phyloP scores from a whole-genome alignment of 2,329 filamentous ascomycete species.

The Fusarium sp. region DNA sequence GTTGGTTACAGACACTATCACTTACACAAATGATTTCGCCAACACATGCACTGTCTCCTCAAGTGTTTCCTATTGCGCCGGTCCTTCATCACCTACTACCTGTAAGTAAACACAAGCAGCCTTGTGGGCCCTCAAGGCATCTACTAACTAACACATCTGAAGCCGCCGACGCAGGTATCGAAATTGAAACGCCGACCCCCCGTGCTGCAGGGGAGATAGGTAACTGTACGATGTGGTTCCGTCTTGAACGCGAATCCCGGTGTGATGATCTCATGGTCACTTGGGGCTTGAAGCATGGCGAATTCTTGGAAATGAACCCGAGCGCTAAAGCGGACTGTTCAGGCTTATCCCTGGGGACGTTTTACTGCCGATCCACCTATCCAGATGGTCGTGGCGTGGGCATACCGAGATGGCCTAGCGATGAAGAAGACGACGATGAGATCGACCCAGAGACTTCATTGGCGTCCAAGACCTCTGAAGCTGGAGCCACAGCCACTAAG shows the following conservation, averaged over 20 bases:
- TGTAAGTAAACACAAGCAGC: no score
- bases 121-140: no score
- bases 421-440: not conserved
- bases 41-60: no score
- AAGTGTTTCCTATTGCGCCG: no score
- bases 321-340: not conserved
- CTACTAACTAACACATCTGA: no score
- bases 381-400: not conserved
- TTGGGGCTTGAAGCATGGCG: not conserved
- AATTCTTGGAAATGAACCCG: not conserved
- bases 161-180: fast-evolving
- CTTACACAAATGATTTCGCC: fast-evolving
- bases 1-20: no score
- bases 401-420: not conserved
- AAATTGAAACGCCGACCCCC: not conserved
- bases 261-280: not conserved
- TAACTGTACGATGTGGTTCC: not conserved
- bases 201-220: not conserved
- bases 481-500: no score
- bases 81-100: fast-evolving
- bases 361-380: not conserved
- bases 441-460: not conserved
- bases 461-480: not conserved
- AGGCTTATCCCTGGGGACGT: not conserved
- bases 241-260: fast-evolving